Percentiles rank a stretch among this genome's conserved stretches.
Evolutionary conservation across 805 yeast species (phyloP).

Genomic region (Yamadazyma phyllophila): DNA sequence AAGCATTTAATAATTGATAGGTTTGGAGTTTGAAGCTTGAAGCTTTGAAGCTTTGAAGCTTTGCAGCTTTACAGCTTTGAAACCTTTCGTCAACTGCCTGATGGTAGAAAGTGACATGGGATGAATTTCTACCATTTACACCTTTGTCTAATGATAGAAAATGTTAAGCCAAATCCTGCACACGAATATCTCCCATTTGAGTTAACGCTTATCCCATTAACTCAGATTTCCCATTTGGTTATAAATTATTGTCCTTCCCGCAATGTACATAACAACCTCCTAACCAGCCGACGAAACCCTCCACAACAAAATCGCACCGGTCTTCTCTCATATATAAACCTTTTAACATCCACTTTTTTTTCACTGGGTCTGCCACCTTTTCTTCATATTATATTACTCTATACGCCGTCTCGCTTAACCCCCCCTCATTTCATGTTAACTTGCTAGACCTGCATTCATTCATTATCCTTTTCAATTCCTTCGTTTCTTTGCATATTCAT

Average conservation of each 20-base stretch:
- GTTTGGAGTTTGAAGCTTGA: too few species aligned
- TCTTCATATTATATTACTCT: not conserved
- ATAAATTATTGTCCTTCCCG: conserved; percentile 4
- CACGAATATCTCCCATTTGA: conserved; percentile 2
- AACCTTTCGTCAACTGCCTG: too few species aligned
- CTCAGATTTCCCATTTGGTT: conserved; percentile 1
- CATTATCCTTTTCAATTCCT: conserved; percentile 4
- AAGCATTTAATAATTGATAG: not conserved
- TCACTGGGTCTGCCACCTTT: not conserved
- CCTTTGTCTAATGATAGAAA: too few species aligned
- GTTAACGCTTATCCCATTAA: not conserved
- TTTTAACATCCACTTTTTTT: conserved; percentile 2
- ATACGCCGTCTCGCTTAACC: not conserved
- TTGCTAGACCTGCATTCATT: conserved; percentile 8
- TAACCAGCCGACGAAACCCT: conserved; percentile 4
- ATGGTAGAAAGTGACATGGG: too few species aligned
- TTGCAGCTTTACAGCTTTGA: too few species aligned
- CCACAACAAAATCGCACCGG: not conserved
- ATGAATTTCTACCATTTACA: too few species aligned
- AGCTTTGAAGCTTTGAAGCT: too few species aligned
- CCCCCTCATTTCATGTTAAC: not conserved
- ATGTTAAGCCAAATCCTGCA: too few species aligned
- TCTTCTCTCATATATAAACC: conserved; percentile 3
- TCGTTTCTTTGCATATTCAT: conserved; percentile 8
- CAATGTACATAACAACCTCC: conserved; percentile 1